Base-by-base conservation (phyloP, 2,329 filamentous ascomycete species). In the Sphaerostilbella broomeana region DNA sequence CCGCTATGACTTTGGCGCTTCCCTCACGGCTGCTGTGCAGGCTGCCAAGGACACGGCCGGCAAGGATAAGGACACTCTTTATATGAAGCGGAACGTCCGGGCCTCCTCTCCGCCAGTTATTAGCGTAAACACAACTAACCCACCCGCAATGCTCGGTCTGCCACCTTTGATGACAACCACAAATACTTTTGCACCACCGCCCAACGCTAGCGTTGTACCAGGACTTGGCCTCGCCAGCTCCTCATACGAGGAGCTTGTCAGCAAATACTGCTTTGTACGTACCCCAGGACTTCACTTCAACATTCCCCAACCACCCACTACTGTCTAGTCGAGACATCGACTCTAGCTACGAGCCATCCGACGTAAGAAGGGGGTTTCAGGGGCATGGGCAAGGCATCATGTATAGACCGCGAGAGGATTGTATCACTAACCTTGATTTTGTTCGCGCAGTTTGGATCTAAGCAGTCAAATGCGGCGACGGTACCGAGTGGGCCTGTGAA, bases 181-280 rank as follows among this genome's bases (percentile, higher is more conserved):
- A 20, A 24, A 47, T 32, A 54, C 62, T 38, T 56, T 62, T 45
- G 65, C 65, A 42, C 59, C 77, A 63, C 56, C 75, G 65, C 59
- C 71, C 69, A 61, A 64, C 10, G 25, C 48, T 10, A 28, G 19
- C 28, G 38, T 40, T 35, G 38, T 30, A 15, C 38, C 35, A 11
- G 38, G 38, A 18, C 51, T 66, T 34, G 65, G 64, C 55, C 81
- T 95, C 50, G 78, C 89, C 45, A 94, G 88, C 48, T 81, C 86
- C 45, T 89, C 90, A 44, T 97, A 98, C 62, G 86, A 94, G 66
- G 92, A 98, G 67, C 77, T 98, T 50, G 84, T 98, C 63, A 89
- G 94, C 72, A 95, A 94, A 72, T 98, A 95, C 74, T 98, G 92
- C 75, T 98, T 97, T 79, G 90, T 95, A 90, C 80, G 90, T 94